These are phyloP conservation scores for Cryptococcus sp. DNA, from an alignment of 1,284 basidiomycete species.

Conservation along the genomic window DNA sequence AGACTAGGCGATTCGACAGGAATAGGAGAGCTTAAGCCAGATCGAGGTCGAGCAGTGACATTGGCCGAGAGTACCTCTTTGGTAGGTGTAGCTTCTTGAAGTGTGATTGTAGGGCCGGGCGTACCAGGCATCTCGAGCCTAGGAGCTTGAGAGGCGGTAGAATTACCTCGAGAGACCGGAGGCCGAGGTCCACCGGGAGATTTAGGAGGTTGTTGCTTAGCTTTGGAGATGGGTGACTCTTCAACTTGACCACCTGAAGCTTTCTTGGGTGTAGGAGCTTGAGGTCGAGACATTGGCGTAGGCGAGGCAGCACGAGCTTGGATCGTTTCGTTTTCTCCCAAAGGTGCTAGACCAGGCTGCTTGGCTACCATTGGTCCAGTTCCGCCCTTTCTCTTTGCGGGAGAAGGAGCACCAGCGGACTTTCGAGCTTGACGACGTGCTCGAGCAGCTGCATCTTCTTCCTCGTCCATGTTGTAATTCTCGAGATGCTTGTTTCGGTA, in stretches of 20 bases:
- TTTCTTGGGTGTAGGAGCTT: constrained; percentile 47
- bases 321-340: constrained; percentile 40
- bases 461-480: constrained; percentile 59
- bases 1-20: constrained; percentile 18
- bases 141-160: constrained; percentile 9
- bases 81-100: constrained; percentile 50
- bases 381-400: constrained; percentile 33
- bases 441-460: constrained; percentile 30
- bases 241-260: constrained; percentile 22
- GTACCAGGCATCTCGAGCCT: constrained; percentile 2
- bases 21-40: constrained; percentile 15
- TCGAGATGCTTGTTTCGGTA: constrained; percentile 69
- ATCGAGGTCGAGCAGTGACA: constrained; percentile 27
- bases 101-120: constrained; percentile 43
- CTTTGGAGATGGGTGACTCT: constrained; percentile 13
- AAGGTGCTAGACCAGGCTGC: constrained; percentile 23
- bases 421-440: constrained; percentile 22
- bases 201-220: constrained; percentile 23
- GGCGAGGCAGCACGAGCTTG: constrained; percentile 26
- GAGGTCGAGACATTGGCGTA: constrained; percentile 31
- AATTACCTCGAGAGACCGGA: constrained; percentile 20
- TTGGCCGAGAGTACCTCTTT: constrained; percentile 30
- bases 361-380: constrained; percentile 6
- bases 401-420: constrained; percentile 12
- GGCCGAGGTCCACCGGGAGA: constrained; percentile 33